Evolutionary conservation across 202 grass and related monocot genomes (phyloP).

Genomic region (Saccharum hybrid): DNA sequence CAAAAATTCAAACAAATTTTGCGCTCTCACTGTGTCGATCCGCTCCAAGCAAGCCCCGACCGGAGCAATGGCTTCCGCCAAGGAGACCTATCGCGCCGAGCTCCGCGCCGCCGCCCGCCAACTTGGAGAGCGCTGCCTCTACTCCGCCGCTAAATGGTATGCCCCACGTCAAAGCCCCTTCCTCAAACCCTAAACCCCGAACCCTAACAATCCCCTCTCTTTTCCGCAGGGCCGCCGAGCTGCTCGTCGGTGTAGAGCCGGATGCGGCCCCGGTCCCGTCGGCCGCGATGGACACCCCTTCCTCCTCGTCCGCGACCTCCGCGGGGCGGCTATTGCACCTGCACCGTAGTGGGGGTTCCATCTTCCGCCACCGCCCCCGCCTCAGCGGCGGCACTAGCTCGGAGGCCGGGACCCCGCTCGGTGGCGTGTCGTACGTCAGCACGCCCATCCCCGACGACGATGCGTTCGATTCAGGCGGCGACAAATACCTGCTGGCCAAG

Average conservation of each 20-base stretch:
- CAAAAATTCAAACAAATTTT: conserved; percentile 41
- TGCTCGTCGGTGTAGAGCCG: conserved; percentile 79
- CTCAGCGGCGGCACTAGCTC: conserved; percentile 37
- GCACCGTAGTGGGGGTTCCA: conserved; percentile 71
- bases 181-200: conserved; percentile 33
- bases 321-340: conserved; percentile 60
- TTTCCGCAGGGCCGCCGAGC: conserved; percentile 73
- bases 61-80: conserved; percentile 61
- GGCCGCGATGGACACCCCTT: conserved; percentile 40
- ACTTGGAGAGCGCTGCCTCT: conserved; percentile 86
- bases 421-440: conserved; percentile 82
- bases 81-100: conserved; percentile 83
- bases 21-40: conserved; percentile 31
- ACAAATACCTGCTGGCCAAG: conserved; percentile 95
- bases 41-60: conserved; percentile 25
- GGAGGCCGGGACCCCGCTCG: conserved; percentile 65
- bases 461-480: conserved; percentile 59
- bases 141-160: conserved; percentile 94
- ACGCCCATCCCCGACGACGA: conserved; percentile 88
- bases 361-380: conserved; percentile 69
- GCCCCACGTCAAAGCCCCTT: neutral
- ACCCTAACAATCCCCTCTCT: conserved; percentile 32
- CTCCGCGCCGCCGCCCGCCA: conserved; percentile 74
- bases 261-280: conserved; percentile 51
- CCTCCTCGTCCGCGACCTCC: conserved; percentile 50